Evolutionary conservation across 2,329 filamentous ascomycete species (phyloP).

Genomic region (Clarireedia hainanense): DNA sequence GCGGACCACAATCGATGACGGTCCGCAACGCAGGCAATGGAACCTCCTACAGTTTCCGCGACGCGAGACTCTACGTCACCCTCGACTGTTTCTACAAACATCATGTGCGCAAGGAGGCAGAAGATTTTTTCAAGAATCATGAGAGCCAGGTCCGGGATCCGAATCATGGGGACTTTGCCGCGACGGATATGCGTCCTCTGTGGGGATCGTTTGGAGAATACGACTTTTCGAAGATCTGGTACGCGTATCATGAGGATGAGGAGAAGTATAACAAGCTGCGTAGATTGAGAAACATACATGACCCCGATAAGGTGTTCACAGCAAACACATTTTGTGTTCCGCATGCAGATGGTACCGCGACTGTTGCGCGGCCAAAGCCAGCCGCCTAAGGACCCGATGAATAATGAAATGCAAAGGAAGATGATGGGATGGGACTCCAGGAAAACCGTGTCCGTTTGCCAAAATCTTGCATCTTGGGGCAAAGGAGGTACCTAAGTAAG

Average conservation of each 20-base stretch:
- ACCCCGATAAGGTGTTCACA: slow-evolving; percentile 30
- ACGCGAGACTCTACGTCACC: slow-evolving; percentile 33
- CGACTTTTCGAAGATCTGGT: slow-evolving; percentile 32
- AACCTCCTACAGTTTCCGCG: slow-evolving; percentile 41
- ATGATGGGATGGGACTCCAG: too few relatives aligned
- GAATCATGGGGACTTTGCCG: slow-evolving; percentile 32
- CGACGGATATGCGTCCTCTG: slow-evolving; percentile 33
- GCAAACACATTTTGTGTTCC: slow-evolving; percentile 20
- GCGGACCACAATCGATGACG: slow-evolving; percentile 37
- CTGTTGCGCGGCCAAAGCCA: too few relatives aligned
- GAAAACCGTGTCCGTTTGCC: too few relatives aligned
- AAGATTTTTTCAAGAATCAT: slow-evolving; percentile 28
- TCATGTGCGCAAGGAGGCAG: slow-evolving; percentile 29
- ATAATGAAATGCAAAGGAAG: too few relatives aligned
- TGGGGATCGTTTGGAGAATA: slow-evolving; percentile 36
- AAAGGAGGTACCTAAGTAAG: too few relatives aligned
- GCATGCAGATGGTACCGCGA: not conserved
- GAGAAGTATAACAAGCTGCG: slow-evolving; percentile 33
- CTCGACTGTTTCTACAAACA: slow-evolving; percentile 39
- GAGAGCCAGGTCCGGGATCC: slow-evolving; percentile 24
- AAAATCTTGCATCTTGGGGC: too few relatives aligned
- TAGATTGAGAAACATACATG: slow-evolving; percentile 21
- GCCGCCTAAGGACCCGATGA: too few relatives aligned
- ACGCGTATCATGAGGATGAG: slow-evolving; percentile 31
- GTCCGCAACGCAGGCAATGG: slow-evolving; percentile 36